Evolutionary conservation across 495 filamentous ascomycete genomes (phyloP).

Genomic region (Niebla homalea): DNA sequence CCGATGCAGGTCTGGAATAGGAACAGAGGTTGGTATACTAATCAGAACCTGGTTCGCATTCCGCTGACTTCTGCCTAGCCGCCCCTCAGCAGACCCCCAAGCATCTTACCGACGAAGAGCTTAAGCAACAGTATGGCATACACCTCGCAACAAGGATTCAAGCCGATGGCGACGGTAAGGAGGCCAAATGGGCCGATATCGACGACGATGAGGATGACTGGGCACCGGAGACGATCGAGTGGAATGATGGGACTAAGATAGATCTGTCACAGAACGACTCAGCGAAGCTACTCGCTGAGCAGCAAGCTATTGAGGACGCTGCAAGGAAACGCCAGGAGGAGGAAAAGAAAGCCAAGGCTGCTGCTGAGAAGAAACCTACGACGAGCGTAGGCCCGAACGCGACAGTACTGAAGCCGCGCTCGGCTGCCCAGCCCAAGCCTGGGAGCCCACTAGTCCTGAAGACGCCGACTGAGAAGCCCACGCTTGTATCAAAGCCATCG

Average conservation of each 20-base stretch:
- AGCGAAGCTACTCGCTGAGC: constrained; percentile 24
- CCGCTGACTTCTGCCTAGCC: constrained; percentile 37
- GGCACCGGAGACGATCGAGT: constrained; percentile 91
- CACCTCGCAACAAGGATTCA: constrained; percentile 87
- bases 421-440: constrained; percentile 36
- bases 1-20: constrained; percentile 89
- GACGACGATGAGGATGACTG: constrained; percentile 98
- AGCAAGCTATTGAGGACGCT: constrained; percentile 22
- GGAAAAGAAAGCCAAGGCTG: constrained; percentile 18
- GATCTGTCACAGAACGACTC: constrained; percentile 55
- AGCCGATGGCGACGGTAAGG: constrained; percentile 66
- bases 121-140: constrained; percentile 91
- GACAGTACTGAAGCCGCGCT: constrained; percentile 39
- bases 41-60: not conserved
- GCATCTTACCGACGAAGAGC: constrained; percentile 91
- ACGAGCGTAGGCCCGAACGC: constrained; percentile 40
- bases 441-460: constrained; percentile 41
- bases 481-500: constrained; percentile 66
- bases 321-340: constrained; percentile 20
- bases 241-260: constrained; percentile 94
- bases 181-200: constrained; percentile 95
- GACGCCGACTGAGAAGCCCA: constrained; percentile 59
- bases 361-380: constrained; percentile 31
- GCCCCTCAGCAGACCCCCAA: constrained; percentile 69
- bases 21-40: constrained; percentile 65